Evolutionary conservation across 805 yeast species (phyloP), one percentile per base, ranked within the genome.

Genomic region (Metschnikowia lunata): DNA sequence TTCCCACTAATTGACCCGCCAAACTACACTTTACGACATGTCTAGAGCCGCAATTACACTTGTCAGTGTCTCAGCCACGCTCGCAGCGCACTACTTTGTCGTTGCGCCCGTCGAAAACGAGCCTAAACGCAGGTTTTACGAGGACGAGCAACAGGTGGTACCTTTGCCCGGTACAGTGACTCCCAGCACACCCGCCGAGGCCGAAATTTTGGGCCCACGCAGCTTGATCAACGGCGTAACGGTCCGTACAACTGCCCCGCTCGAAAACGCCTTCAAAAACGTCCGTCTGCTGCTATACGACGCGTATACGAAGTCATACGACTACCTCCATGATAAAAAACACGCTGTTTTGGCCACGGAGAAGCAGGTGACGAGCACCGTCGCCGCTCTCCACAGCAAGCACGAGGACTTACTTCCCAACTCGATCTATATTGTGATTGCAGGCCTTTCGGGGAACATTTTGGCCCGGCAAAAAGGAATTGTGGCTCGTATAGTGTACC

Each of bases 391-490:
- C 52, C 88, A 83, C 60, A 72, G 77, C 48, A 78, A 69, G 53
- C 64, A 72, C 34, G 96, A 88, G 66, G 85, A 80, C 39, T 63
- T 87, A 40, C 71, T 85, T 39, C 93, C 96, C 11, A 84, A 83
- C 50, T 64, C 81, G 4, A 63, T 86, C 28, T 88, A 86, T 60
- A 72, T 88, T 33, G 59, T 80, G 8, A 76, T 87, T 27, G 89
- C 88, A 11, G 74, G 80, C 2, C 70, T 88, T 43, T 67, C 88
- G 7, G 96, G 96, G 32, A 76, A 84, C 37, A 82, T 88, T 41
- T 55, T 82, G 39, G 79, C 93, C 1, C 84, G 95, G 56, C 79
- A 82, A 55, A 73, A 85, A 46, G 79, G 79, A 45, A 51, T 82
- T 18, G 41, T 82, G 2, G 57, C 84, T 10, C 79, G 82, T 55